Conservation (phyloP, 768 basidiomycete species). For the Macrocybe gigantea region DNA sequence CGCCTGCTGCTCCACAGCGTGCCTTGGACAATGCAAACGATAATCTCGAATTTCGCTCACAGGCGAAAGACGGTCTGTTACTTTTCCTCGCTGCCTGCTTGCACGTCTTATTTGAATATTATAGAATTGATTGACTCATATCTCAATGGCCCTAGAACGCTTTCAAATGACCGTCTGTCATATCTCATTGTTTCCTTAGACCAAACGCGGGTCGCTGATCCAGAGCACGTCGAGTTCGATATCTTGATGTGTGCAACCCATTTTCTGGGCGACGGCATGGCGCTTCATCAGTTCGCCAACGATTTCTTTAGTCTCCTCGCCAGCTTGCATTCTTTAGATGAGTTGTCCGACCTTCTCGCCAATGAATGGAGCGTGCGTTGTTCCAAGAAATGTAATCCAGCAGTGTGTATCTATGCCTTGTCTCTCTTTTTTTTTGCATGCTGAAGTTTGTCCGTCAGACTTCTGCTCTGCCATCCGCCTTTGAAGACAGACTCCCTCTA, state of each 20-base stretch:
- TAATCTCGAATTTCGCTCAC: constrained; percentile 43
- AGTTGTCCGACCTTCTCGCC: constrained; percentile 22
- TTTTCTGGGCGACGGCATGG: constrained; percentile 85
- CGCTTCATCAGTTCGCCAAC: constrained; percentile 75
- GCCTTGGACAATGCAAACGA: constrained; percentile 42
- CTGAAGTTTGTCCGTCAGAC: constrained; percentile 2
- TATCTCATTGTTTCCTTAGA: constrained; percentile 44
- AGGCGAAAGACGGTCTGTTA: constrained; percentile 49
- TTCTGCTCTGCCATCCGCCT: constrained; percentile 25
- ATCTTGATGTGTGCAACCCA: constrained; percentile 74
- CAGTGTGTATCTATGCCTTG: too few species aligned
- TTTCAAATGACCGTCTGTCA: constrained; percentile 62
- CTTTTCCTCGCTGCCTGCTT: neutral
- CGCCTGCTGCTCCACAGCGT: constrained; percentile 33
- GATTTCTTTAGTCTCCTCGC: constrained; percentile 70
- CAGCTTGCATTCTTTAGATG: constrained; percentile 17
- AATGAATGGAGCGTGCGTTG: constrained; percentile 25
- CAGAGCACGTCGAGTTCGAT: constrained; percentile 38
- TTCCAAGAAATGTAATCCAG: too few species aligned
- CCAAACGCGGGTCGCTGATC: constrained; percentile 1
- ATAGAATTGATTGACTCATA: constrained; percentile 64
- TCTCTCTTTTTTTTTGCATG: neutral
- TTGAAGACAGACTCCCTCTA: constrained; percentile 46
- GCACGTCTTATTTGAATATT: neutral
- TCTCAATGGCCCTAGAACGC: constrained; percentile 71